A percentile compares a stretch with the other conserved stretches of the same genome.
phyloP scores from a whole-genome alignment of 2,329 filamentous ascomycete genomes.

The Dryadomyces quercivorus region DNA sequence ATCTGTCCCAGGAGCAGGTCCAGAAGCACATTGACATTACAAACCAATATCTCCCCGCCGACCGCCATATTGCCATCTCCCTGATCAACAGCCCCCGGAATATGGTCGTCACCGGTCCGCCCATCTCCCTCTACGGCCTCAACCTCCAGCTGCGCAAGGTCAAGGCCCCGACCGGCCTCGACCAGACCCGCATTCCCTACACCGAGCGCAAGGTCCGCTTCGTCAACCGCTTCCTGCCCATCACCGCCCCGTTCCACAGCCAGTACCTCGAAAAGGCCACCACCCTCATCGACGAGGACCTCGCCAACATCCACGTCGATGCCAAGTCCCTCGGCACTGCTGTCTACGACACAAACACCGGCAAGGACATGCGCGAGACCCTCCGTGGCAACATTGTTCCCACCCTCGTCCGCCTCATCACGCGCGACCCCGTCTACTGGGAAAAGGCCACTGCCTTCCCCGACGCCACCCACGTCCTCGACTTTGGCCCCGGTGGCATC shows the following conservation, averaged over 20 bases:
- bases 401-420: constrained; percentile 81
- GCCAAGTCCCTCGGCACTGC: constrained; percentile 65
- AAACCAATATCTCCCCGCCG: constrained; percentile 86
- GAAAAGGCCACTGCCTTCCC: constrained; percentile 89
- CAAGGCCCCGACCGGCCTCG: constrained; percentile 92
- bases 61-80: constrained; percentile 89
- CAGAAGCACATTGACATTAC: constrained; percentile 96
- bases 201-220: constrained; percentile 95
- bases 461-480: constrained; percentile 81
- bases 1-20: constrained; percentile 75
- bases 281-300: constrained; percentile 71
- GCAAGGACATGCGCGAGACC: constrained; percentile 65
- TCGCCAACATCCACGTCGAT: constrained; percentile 70
- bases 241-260: constrained; percentile 97
- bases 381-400: constrained; percentile 73
- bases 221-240: constrained; percentile 91
- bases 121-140: constrained; percentile 89
- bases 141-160: constrained; percentile 93
- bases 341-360: constrained; percentile 82
- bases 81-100: constrained; percentile 95
- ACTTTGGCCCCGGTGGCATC: constrained; percentile 94
- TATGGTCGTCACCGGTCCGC: constrained; percentile 91
- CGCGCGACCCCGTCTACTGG: constrained; percentile 89
- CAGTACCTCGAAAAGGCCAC: constrained; percentile 78
- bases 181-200: constrained; percentile 88